Conservation (phyloP, 139 green algal genomes). For the Pleodorina starrii region DNA sequence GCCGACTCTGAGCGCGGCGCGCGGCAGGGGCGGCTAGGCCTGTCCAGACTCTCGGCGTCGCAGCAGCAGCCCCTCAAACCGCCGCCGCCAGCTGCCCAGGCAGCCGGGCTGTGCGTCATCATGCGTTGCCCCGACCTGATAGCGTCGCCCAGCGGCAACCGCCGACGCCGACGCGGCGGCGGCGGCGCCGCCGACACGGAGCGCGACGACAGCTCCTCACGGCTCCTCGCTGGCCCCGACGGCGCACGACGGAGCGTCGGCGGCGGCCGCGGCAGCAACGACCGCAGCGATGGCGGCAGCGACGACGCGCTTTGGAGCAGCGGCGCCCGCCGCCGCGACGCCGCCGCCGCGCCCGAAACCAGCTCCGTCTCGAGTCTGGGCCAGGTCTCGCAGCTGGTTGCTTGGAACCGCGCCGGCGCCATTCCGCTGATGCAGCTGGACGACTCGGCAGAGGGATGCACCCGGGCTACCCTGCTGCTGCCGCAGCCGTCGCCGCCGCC, state of each 20-base stretch:
- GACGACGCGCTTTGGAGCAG: too few species aligned
- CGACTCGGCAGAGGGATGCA: neutral
- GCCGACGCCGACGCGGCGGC: neutral
- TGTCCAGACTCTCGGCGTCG: neutral
- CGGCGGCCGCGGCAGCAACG: neutral
- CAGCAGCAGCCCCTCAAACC: neutral
- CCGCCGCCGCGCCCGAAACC: neutral
- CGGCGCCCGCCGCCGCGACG: neutral
- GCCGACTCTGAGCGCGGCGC: neutral
- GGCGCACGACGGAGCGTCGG: neutral
- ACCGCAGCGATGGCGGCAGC: neutral
- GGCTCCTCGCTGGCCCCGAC: neutral
- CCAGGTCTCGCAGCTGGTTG: conserved; percentile 32
- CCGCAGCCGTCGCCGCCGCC: neutral
- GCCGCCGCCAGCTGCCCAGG: neutral
- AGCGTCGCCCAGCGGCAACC: neutral
- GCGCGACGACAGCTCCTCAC: too few species aligned
- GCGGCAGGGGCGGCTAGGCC: neutral
- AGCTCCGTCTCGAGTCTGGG: neutral
- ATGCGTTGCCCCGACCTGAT: conserved; percentile 16
- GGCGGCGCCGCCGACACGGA: neutral
- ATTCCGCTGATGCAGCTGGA: conserved; percentile 5
- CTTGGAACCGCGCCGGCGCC: conserved; percentile 10
- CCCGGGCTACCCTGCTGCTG: conserved; percentile 1
- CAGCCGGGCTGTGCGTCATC: neutral